Evolutionary conservation across 768 basidiomycete genomes (phyloP).

Genomic region (Cubamyces lactineus): DNA sequence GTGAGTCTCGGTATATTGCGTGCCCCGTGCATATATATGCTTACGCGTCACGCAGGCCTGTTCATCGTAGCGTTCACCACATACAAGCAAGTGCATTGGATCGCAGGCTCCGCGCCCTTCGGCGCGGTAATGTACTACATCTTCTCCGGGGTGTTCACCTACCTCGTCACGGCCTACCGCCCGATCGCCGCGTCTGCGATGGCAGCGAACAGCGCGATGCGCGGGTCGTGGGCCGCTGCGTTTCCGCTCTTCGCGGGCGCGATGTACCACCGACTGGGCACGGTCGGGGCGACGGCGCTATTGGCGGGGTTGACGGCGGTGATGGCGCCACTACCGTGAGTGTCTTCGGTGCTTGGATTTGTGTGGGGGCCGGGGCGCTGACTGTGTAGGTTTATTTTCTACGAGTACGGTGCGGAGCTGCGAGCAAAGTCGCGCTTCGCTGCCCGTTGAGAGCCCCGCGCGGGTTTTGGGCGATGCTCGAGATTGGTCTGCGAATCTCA

Average conservation of each 20-base stretch:
- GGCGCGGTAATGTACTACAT: slow-evolving; percentile 62
- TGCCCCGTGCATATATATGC: slow-evolving; percentile 31
- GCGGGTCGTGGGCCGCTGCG: slow-evolving; percentile 50
- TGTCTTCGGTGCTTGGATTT: slow-evolving; percentile 3
- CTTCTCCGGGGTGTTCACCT: slow-evolving; percentile 71
- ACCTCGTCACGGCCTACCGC: slow-evolving; percentile 53
- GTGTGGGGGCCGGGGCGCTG: background rate
- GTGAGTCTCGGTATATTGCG: slow-evolving; percentile 2
- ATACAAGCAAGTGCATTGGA: slow-evolving; percentile 50
- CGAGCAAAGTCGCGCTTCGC: slow-evolving; percentile 49
- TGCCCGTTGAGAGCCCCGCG: slow-evolving; percentile 22
- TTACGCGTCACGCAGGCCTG: slow-evolving; percentile 40
- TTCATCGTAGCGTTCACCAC: slow-evolving; percentile 62
- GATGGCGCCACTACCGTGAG: slow-evolving; percentile 68
- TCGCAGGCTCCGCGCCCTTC: slow-evolving; percentile 48
- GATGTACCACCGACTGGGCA: slow-evolving; percentile 59
- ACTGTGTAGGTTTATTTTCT: slow-evolving; percentile 48
- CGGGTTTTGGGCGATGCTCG: too few relatives aligned
- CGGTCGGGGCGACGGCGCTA: slow-evolving; percentile 72
- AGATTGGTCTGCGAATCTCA: too few relatives aligned
- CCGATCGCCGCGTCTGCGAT: slow-evolving; percentile 62
- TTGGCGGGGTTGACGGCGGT: slow-evolving; percentile 66
- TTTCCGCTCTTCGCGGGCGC: slow-evolving; percentile 57
- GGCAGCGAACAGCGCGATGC: slow-evolving; percentile 62
- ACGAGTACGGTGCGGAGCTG: slow-evolving; percentile 48